Evolutionary conservation across 225 moss, liverwort and hornwort species (phyloP), one percentile per base, ranked within the genome.

Genomic region (Physcomitrellopsis africana): DNA sequence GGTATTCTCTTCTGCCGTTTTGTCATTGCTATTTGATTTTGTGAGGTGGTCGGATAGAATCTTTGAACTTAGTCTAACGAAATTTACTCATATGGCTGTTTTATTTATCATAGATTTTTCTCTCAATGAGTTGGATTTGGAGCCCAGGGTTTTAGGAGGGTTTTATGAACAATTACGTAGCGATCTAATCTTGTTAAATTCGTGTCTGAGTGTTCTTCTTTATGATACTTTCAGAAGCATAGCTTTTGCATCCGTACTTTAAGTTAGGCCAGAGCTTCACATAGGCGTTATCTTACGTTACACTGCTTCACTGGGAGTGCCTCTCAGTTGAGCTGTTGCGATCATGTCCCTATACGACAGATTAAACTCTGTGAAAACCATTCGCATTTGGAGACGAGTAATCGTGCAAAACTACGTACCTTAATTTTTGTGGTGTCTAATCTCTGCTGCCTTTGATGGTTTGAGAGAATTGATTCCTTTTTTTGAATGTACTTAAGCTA

Each of bases 1-100:
- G 93, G 93, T 93, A 82, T 62, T 79, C 20, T n/a, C 1, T 42
- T 69, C 29, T 20, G 5, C 29, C 29, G 32, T 26, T 45, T 8
- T 19, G 14, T 46, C 54, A 51, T 19, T 11, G 55, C 10, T 18
- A 60, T 32, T 29, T 22, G 27, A 27, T 61, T 41, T 2, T 4
- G 2, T 29, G 29, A 29, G 29, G 29, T 29, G 29, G 4, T 29
- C 29, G 4, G 29, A 4, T 29, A 29, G 29, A n/a, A 29, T 29
- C 4, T 29, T 29, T 29, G 4, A 29, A 29, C 29, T 29, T 29
- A 29, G 2, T 29, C 2, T 29, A 29, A 2, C 29, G 4, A 2
- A 29, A 1, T 43, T 23, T 58, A 68, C 26, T n/a, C n/a, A n/a
- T n/a, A n/a, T n/a, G n/a, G n/a, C n/a, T n/a, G n/a, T n/a, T n/a